These are phyloP conservation scores for Collybiopsis luxurians DNA, from an alignment of 768 basidiomycete genomes.

Conservation along the genomic window DNA sequence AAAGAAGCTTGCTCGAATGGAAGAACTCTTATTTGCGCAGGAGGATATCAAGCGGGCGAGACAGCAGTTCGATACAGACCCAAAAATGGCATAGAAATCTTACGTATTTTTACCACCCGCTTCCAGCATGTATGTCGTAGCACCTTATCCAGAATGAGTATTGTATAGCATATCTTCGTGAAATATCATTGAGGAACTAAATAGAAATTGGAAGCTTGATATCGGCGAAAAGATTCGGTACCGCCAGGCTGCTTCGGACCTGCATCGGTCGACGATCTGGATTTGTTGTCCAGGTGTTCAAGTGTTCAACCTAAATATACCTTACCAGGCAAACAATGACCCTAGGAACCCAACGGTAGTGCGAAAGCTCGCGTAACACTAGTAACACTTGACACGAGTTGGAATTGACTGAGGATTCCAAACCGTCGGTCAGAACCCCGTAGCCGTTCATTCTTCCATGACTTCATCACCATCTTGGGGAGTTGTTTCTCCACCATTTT, in stretches of 20 bases:
- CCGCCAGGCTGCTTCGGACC: background rate
- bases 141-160: background rate
- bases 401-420: no score
- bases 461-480: constrained; percentile 41
- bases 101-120: background rate
- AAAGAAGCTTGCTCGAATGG: constrained; percentile 89
- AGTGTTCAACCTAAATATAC: background rate
- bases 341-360: background rate
- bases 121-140: no score
- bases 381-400: no score
- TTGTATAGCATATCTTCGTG: background rate
- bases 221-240: background rate
- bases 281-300: background rate
- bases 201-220: background rate
- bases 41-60: constrained; percentile 90
- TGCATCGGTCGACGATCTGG: background rate
- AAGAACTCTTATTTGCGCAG: constrained; percentile 90
- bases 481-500: constrained; percentile 21
- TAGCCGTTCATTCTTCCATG: constrained; percentile 58
- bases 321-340: background rate
- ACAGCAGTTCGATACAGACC: constrained; percentile 58
- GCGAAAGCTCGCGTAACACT: background rate
- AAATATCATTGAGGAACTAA: no score
- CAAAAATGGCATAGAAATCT: constrained; percentile 1
- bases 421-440: background rate